Base-by-base conservation (phyloP, 2,329 filamentous ascomycete genomes). In the Fusarium austroafricanum region DNA sequence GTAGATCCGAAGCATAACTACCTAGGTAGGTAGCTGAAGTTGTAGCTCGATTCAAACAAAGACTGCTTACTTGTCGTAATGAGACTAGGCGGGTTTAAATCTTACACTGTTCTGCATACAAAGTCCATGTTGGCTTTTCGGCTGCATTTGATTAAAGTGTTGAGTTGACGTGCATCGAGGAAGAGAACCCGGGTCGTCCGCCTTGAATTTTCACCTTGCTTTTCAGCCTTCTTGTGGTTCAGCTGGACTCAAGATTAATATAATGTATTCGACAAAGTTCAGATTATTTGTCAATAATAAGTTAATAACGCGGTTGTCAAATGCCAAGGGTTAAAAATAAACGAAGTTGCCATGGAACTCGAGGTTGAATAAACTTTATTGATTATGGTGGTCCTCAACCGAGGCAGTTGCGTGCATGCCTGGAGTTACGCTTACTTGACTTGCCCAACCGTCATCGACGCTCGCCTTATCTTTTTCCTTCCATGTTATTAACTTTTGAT, bases 81-180 rank as follows among this genome's bases (percentile, higher is more conserved):
- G 29, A 43, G 37, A 37, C 39, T 35, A 29, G 38, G 39, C 15
- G n/a, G 21, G 15, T 17, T 21, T 31, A 6, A 15, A 26, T 26
- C 45, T n/a, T 18, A 31, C 33, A n/a, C 23, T 61, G n/a, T 38
- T 35, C 29, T 52, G 20, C 21, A 23, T 17, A 29, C 14, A 21
- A 50, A 46, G 28, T 44, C 52, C 37, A 62, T 38, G 50, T 50
- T 58, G 44, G 26, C 42, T 39, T 53, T 39, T 67, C 62, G 62
- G 57, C 35, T 44, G 43, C 49, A 63, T 58, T 61, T 51, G 37
- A 8, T 26, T 10, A 9, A 49, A 39, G 31, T 47, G 59, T 67
- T n/a, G 20, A 47, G 29, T 38, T 63, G 56, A 49, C 51, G 42
- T 53, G 57, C 57, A 63, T 59, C 63, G 58, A 58, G 47, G 47